Conservation (phyloP, 192 early-diverging fungal species). For the Lobosporangium transversale region DNA sequence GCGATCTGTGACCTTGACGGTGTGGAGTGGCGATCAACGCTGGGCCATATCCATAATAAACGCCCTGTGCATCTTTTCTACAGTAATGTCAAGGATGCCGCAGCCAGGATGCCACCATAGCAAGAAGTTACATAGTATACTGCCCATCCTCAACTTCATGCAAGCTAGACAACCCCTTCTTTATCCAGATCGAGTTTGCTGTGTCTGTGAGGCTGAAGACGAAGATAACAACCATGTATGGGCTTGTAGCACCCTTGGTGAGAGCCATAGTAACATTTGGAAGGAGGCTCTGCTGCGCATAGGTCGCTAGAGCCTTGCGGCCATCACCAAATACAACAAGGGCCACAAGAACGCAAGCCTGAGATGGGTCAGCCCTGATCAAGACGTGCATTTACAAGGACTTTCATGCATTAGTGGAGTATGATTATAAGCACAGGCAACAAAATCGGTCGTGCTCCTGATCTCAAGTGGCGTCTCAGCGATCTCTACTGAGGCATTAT, state of each 20-base stretch:
- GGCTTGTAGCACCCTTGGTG: background rate
- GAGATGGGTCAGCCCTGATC: too few relatives aligned
- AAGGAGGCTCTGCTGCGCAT: too few relatives aligned
- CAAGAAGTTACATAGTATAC: slow-evolving; percentile 10
- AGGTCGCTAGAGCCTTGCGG: too few relatives aligned
- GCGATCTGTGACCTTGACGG: background rate
- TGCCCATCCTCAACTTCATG: slow-evolving; percentile 7
- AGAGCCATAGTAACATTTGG: too few relatives aligned
- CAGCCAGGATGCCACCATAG: background rate
- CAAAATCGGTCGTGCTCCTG: too few relatives aligned
- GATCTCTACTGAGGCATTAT: too few relatives aligned
- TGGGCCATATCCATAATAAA: background rate
- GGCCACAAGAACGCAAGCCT: too few relatives aligned
- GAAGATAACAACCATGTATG: slow-evolving; percentile 16
- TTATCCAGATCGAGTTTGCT: background rate
- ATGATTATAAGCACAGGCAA: too few relatives aligned
- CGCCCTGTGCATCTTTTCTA: background rate
- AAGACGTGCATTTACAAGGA: too few relatives aligned
- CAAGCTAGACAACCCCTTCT: slow-evolving; percentile 6
- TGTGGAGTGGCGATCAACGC: slow-evolving; percentile 5
- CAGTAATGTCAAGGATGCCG: slow-evolving; percentile 5
- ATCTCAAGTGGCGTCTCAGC: too few relatives aligned
- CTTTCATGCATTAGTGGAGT: too few relatives aligned
- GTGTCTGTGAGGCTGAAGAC: background rate
- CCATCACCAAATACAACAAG: too few relatives aligned